A percentile compares a stretch with the other conserved stretches of the same genome.
These are phyloP conservation scores for Kwoniella heveanensis DNA, from an alignment of 768 basidiomycete genomes.

Conservation along the genomic window DNA sequence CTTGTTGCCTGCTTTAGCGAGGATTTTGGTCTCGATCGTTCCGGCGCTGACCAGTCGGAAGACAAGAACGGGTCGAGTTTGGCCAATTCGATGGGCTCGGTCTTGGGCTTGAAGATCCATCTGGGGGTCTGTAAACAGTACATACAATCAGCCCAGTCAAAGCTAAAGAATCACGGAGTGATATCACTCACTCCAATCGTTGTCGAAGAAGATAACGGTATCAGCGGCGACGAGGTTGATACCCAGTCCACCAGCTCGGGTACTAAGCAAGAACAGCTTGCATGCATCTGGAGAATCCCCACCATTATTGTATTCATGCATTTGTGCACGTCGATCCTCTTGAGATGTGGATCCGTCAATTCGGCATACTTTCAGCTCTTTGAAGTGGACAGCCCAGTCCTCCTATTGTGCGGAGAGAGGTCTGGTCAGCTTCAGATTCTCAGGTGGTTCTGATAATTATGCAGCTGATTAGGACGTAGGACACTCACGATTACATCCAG, in stretches of 20 bases:
- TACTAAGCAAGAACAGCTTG: conserved; percentile 70
- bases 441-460: no score
- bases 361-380: conserved; percentile 80
- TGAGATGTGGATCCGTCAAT: conserved; percentile 87
- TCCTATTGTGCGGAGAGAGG: conserved; percentile 40
- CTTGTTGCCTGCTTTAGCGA: conserved; percentile 68
- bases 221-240: conserved; percentile 68
- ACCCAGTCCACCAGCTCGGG: conserved; percentile 93
- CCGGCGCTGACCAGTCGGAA: conserved; percentile 77
- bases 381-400: conserved; percentile 86
- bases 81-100: conserved; percentile 92
- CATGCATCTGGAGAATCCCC: conserved; percentile 61
- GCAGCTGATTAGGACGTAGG: background rate
- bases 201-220: conserved; percentile 91
- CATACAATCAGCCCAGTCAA: conserved; percentile 12
- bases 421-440: conserved; percentile 39
- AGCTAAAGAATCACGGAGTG: background rate
- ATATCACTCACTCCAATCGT: conserved; percentile 70
- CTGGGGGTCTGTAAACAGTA: conserved; percentile 63
- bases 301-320: conserved; percentile 77
- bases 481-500: conserved; percentile 86
- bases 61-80: conserved; percentile 84
- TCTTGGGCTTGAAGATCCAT: conserved; percentile 97
- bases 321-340: conserved; percentile 77
- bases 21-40: conserved; percentile 88